A percentile compares a stretch with the other conserved stretches of the same genome.
phyloP scores from a whole-genome alignment of 208 protist species.

The Vickermania ingenoplastis region DNA sequence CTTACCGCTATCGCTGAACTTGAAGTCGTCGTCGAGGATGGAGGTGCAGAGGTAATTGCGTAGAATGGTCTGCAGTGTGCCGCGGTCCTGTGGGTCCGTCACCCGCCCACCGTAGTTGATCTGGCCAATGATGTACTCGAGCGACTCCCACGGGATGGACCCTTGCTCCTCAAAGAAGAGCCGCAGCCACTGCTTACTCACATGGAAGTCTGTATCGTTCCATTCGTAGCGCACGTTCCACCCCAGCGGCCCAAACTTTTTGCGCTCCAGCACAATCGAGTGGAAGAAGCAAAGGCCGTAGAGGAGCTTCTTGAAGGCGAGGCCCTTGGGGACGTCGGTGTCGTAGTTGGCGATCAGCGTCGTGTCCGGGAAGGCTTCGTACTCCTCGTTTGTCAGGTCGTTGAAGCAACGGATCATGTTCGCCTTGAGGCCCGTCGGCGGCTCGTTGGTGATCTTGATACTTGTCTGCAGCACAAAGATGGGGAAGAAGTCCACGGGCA shows the following conservation, averaged over 20 bases:
- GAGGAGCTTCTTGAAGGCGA: constrained; percentile 92
- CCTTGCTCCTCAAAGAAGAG: constrained; percentile 95
- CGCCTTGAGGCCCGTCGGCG: constrained; percentile 92
- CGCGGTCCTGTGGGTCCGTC: constrained; percentile 95
- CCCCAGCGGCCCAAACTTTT: constrained; percentile 95
- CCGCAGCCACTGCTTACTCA: constrained; percentile 91
- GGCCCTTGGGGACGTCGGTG: constrained; percentile 43
- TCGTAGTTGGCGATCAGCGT: constrained; percentile 31
- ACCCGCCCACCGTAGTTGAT: constrained; percentile 98
- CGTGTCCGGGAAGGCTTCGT: constrained; percentile 32
- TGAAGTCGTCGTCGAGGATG: constrained; percentile 81
- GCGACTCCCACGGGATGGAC: constrained; percentile 94
- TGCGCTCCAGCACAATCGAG: constrained; percentile 90
- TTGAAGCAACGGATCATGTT: constrained; percentile 95
- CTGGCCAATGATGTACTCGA: constrained; percentile 97
- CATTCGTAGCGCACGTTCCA: constrained; percentile 98
- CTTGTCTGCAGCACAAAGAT: constrained; percentile 95
- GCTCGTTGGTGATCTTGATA: constrained; percentile 98
- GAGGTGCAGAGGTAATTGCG: constrained; percentile 71
- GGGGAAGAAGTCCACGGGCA: constrained; percentile 96
- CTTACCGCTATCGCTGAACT: constrained; percentile 71
- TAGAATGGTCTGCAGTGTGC: constrained; percentile 90
- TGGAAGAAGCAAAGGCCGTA: constrained; percentile 98
- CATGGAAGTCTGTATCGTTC: constrained; percentile 95
- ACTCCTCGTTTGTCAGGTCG: constrained; percentile 78